Base-by-base conservation (phyloP, 495 filamentous ascomycete genomes). In the Astrothelium subdiscretum region DNA sequence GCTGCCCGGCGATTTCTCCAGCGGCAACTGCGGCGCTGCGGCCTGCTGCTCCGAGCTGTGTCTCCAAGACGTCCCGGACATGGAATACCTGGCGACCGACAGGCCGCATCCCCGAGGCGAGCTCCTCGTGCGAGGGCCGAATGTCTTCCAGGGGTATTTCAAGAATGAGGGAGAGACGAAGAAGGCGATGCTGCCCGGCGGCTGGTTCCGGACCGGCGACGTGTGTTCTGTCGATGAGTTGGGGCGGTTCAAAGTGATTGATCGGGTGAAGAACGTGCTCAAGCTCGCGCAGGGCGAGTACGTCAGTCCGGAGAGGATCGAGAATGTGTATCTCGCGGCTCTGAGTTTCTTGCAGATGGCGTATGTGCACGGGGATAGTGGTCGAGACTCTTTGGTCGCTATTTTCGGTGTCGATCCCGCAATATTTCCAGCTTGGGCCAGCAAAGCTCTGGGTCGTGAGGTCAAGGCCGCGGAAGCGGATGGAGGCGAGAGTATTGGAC, bases 231-330 rank as follows among this genome's bases (percentile, higher is more conserved):
- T 98, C 31, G 94, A 98, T 72, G 83, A 83, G 59, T 74, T 87
- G 68, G 94, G 94, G 62, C 89, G 95, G 61, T 88, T 97, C 77
- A 84, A 83, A 67, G 92, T 98, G 74, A 87, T 98, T 68, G 94
- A 98, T 75, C 91, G 94, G 65, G 86, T 91, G 69, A 98, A 98
- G 87, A 97, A 98, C 74, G 89, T 97, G 18, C 85, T 98, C 70
- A 98, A 98, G 82, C 83, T 98, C 48, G 88, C 94, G 0, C 94
- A 98, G 73, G 94, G 94, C 72, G 94, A 98, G 78, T 98, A 98
- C 73, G 89, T 98, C 67, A 97, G 91, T 31, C 94, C 94, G 27
- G 94, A 98, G 77, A 89, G 92, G 32, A 86, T 98, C 69, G 94
- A 98, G 80, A 96, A 96, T 75, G 84, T 95, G 20, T 89, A 91